phyloP scores from a whole-genome alignment of 202 grass and related monocot species.

The Digitaria exilis region DNA sequence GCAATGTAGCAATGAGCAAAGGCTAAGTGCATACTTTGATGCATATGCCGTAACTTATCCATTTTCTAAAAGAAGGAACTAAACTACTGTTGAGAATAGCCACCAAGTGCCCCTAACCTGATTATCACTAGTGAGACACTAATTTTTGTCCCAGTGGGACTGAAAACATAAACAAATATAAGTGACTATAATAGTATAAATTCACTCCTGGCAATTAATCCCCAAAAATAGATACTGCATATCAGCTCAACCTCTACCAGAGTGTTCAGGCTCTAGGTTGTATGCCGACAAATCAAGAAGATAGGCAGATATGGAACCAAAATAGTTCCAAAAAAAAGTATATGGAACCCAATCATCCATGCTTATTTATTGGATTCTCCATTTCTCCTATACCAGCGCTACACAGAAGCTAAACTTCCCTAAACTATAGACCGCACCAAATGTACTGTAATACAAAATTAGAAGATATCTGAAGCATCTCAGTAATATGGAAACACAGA shows the following conservation, averaged over 20 bases:
- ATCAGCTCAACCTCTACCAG: neutral
- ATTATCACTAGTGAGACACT: neutral
- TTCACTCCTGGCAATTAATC: neutral
- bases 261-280: neutral
- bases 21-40: neutral
- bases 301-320: neutral
- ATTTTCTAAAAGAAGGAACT: neutral
- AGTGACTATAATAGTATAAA: neutral
- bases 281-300: neutral
- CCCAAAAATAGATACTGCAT: neutral
- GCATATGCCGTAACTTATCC: neutral
- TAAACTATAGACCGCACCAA: neutral
- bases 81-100: neutral
- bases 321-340: neutral
- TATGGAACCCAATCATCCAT: neutral
- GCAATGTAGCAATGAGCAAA: neutral
- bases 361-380: neutral
- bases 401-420: neutral
- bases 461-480: neutral
- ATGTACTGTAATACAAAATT: neutral
- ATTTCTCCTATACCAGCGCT: neutral
- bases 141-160: neutral
- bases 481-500: neutral
- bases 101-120: neutral
- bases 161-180: neutral